Evolutionary conservation across 106 monocot species (phyloP).

Genomic region (Dendrobium chrysotoxum): DNA sequence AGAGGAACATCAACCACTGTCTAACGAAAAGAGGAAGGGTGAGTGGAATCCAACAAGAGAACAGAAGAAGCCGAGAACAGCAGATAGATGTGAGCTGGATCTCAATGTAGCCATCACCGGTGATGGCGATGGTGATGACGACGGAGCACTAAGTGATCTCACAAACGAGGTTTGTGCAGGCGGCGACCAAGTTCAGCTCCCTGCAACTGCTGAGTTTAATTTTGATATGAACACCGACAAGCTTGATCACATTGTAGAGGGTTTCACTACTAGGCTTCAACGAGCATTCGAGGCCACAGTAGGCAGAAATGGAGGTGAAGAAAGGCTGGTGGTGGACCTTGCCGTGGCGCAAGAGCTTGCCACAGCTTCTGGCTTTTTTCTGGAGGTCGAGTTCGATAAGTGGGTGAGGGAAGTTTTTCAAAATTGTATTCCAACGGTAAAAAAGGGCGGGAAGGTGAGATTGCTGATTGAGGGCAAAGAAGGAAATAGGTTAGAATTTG

Average conservation of each 20-base stretch:
- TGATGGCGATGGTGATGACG: slow-evolving; percentile 24
- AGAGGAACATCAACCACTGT: background rate
- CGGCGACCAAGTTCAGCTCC: slow-evolving; percentile 10
- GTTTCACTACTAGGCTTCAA: slow-evolving; percentile 25
- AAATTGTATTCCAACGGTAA: slow-evolving; percentile 36
- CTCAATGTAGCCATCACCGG: slow-evolving; percentile 31
- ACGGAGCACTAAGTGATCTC: slow-evolving; percentile 38
- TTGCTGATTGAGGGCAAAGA: slow-evolving; percentile 36
- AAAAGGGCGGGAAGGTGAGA: slow-evolving; percentile 64
- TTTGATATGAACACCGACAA: slow-evolving; percentile 15
- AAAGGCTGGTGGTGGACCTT: slow-evolving; percentile 24
- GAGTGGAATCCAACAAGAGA: background rate
- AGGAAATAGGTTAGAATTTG: slow-evolving; percentile 26
- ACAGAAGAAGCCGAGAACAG: slow-evolving; percentile 18
- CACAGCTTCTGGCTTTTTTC: slow-evolving; percentile 39
- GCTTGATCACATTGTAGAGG: slow-evolving; percentile 10
- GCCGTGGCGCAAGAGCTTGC: slow-evolving; percentile 36
- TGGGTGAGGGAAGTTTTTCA: slow-evolving; percentile 77
- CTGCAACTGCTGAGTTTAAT: background rate
- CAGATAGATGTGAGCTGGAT: slow-evolving; percentile 41
- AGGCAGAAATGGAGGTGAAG: slow-evolving; percentile 2
- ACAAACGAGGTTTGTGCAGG: slow-evolving; percentile 33
- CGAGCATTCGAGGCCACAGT: slow-evolving; percentile 22
- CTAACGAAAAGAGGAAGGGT: slow-evolving; percentile 43
- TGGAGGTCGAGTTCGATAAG: slow-evolving; percentile 48